These are phyloP conservation scores for Fusarium pininemorale DNA, from an alignment of 2,329 filamentous ascomycete species.

Conservation along the genomic window DNA sequence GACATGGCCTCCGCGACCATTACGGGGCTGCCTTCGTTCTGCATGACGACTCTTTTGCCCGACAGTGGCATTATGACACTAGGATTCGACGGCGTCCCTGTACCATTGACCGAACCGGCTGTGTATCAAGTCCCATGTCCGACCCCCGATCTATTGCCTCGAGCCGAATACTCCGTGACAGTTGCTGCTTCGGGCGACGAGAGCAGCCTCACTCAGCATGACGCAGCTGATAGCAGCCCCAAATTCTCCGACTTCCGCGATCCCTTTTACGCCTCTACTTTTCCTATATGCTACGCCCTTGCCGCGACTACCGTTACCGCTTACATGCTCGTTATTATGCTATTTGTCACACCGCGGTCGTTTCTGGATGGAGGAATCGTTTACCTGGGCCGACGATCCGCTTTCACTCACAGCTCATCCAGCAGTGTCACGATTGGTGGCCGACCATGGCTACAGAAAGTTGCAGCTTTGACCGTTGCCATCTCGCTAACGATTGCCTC, in stretches of 20 bases:
- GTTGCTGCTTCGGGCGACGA: conserved; percentile 52
- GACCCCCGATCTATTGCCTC: conserved; percentile 33
- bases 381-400: conserved; percentile 81
- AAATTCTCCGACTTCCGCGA: conserved; percentile 75
- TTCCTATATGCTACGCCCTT: conserved; percentile 92
- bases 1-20: conserved; percentile 39
- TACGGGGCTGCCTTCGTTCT: conserved; percentile 47
- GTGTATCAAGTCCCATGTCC: conserved; percentile 58
- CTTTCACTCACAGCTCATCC: conserved; percentile 84
- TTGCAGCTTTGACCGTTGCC: conserved; percentile 76
- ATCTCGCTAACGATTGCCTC: conserved; percentile 94
- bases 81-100: conserved; percentile 57
- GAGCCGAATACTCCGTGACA: conserved; percentile 45
- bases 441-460: conserved; percentile 91
- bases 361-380: conserved; percentile 88
- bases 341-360: conserved; percentile 93
- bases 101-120: conserved; percentile 68
- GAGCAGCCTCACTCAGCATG: conserved; percentile 45
- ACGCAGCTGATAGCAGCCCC: conserved; percentile 45
- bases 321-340: conserved; percentile 92
- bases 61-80: conserved; percentile 60
- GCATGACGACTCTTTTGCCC: conserved; percentile 55
- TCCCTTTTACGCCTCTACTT: conserved; percentile 93
- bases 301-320: conserved; percentile 90
- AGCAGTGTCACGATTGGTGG: conserved; percentile 87